Percentiles rank a stretch among this genome's conserved stretches.
Conservation (phyloP, 805 yeast genomes). For the Naumovozyma castellii region DNA sequence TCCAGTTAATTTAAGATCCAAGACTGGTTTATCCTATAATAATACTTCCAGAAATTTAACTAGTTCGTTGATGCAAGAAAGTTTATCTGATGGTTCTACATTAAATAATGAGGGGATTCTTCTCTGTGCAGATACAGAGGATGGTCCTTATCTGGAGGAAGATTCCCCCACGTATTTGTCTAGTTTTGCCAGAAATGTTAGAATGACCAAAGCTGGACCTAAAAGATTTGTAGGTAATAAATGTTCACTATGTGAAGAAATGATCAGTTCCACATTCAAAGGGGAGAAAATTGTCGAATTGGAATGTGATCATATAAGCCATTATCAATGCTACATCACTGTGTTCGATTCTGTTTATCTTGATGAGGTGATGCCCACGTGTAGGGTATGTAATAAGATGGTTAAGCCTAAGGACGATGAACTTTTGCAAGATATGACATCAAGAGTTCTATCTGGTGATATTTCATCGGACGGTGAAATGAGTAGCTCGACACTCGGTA, state of each 20-base stretch:
- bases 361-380: constrained; percentile 16
- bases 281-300: constrained; percentile 38
- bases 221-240: constrained; percentile 21
- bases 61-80: constrained; percentile 1
- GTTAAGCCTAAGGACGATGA: constrained; percentile 26
- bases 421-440: constrained; percentile 19
- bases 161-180: constrained; percentile 19
- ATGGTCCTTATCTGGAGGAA: constrained; percentile 16
- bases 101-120: constrained; percentile 2
- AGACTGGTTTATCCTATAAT: neutral
- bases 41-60: constrained; percentile 3
- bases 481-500: constrained; percentile 1
- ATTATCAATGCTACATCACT: constrained; percentile 35
- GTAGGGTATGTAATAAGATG: constrained; percentile 20
- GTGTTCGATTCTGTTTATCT: constrained; percentile 17
- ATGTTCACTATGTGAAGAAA: constrained; percentile 40
- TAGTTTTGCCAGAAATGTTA: constrained; percentile 8
- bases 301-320: constrained; percentile 37
- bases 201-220: constrained; percentile 10
- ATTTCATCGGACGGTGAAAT: neutral
- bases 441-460: constrained; percentile 9
- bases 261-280: constrained; percentile 30
- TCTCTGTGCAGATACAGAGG: constrained; percentile 6
- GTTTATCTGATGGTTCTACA: neutral
- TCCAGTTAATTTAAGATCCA: constrained; percentile 4